Conservation (phyloP, 805 yeast genomes). For the Metschnikowia lochheadii region DNA sequence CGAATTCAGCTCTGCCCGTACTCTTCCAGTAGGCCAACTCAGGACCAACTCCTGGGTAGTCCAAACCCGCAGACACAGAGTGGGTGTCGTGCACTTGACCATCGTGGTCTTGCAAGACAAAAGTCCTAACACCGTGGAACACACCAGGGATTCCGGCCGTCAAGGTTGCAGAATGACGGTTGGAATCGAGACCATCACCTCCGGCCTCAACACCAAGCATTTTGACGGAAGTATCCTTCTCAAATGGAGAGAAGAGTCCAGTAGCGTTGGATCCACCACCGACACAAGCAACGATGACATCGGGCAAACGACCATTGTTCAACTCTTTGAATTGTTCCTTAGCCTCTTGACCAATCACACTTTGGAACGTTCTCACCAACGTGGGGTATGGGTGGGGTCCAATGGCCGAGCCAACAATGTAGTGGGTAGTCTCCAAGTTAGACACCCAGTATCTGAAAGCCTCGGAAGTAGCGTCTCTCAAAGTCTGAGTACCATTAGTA, state of each 20-base stretch:
- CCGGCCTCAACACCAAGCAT: constrained; percentile 97
- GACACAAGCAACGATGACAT: constrained; percentile 95
- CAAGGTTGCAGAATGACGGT: constrained; percentile 89
- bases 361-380: constrained; percentile 95
- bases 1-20: constrained; percentile 84
- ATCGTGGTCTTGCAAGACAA: constrained; percentile 82
- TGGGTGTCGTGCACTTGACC: constrained; percentile 98
- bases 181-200: constrained; percentile 91
- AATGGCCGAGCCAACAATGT: constrained; percentile 95
- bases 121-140: constrained; percentile 95
- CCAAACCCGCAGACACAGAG: constrained; percentile 97
- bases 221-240: constrained; percentile 70
- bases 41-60: constrained; percentile 99
- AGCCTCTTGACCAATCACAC: constrained; percentile 93
- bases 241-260: constrained; percentile 94
- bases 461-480: constrained; percentile 97
- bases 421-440: constrained; percentile 79
- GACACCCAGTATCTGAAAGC: constrained; percentile 97
- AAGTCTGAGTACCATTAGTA: constrained; percentile 89
- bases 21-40: constrained; percentile 94
- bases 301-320: constrained; percentile 81
- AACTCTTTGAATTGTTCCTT: constrained; percentile 80
- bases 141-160: constrained; percentile 97
- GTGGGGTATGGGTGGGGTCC: constrained; percentile 99
- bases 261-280: constrained; percentile 99